A percentile compares a stretch with the other conserved stretches of the same genome.
phyloP scores from a whole-genome alignment of 78 protist species.

The Corallochytrium limacisporum region DNA sequence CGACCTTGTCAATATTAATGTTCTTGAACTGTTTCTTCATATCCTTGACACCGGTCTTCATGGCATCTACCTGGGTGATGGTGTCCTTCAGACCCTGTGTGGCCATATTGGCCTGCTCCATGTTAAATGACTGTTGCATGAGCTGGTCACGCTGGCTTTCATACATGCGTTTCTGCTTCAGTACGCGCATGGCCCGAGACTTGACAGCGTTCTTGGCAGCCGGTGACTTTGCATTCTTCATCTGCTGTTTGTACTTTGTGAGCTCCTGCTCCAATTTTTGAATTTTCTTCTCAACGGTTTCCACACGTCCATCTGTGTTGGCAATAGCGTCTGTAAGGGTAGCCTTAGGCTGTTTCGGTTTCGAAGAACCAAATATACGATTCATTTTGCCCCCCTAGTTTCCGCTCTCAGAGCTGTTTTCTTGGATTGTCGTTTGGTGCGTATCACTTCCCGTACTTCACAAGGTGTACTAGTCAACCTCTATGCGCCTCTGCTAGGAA shows the following conservation, averaged over 20 bases:
- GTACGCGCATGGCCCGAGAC: conserved; percentile 44
- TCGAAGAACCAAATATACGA: conserved; percentile 3
- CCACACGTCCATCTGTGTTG: conserved; percentile 41
- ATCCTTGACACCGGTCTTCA: conserved; percentile 45
- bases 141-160: conserved; percentile 56
- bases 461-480: too few relatives aligned
- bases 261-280: conserved; percentile 44
- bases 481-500: too few relatives aligned
- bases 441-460: too few relatives aligned
- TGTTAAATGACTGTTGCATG: conserved; percentile 51
- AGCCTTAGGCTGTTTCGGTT: background rate
- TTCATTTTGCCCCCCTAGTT: too few relatives aligned
- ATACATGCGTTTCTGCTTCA: conserved; percentile 51
- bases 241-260: conserved; percentile 29
- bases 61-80: conserved; percentile 23
- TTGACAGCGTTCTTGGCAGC: conserved; percentile 8
- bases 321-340: background rate
- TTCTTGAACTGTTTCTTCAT: conserved; percentile 49
- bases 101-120: conserved; percentile 58
- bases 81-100: conserved; percentile 45
- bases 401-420: too few relatives aligned
- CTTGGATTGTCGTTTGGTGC: too few relatives aligned
- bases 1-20: conserved; percentile 42
- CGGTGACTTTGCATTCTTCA: conserved; percentile 45
- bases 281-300: conserved; percentile 47